phyloP scores from a whole-genome alignment of 768 basidiomycete species.

The Phlegmacium glaucopus region DNA sequence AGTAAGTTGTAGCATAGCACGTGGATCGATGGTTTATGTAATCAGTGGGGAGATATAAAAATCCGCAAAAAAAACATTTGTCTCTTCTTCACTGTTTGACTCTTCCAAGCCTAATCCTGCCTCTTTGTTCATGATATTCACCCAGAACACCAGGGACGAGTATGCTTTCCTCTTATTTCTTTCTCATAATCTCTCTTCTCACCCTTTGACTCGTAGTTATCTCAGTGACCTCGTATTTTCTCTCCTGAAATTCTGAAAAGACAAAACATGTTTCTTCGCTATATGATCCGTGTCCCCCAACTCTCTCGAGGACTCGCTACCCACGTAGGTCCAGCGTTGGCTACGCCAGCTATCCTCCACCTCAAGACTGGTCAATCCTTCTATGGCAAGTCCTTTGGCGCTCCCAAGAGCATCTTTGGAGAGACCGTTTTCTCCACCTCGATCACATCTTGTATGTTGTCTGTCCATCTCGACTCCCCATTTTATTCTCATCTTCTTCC shows the following conservation, averaged over 20 bases:
- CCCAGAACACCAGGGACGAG: slow-evolving; percentile 88
- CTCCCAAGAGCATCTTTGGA: slow-evolving; percentile 82
- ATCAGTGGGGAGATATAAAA: neutral
- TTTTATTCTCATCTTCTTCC: slow-evolving; percentile 9
- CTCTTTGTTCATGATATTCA: slow-evolving; percentile 69
- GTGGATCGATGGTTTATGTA: too few species aligned
- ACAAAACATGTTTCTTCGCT: slow-evolving; percentile 54
- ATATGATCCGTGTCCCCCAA: slow-evolving; percentile 45
- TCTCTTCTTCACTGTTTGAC: slow-evolving; percentile 8
- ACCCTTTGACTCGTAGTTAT: slow-evolving; percentile 49
- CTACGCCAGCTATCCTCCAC: slow-evolving; percentile 80
- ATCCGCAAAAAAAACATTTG: too few species aligned
- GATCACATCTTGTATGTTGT: slow-evolving; percentile 87
- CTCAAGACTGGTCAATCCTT: slow-evolving; percentile 95
- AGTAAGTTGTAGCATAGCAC: too few species aligned
- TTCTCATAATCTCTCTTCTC: slow-evolving; percentile 7
- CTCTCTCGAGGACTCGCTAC: slow-evolving; percentile 65
- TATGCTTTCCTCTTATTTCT: slow-evolving; percentile 29
- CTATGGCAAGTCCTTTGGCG: slow-evolving; percentile 85
- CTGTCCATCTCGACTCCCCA: neutral
- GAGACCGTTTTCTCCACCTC: slow-evolving; percentile 99
- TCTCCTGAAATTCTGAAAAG: slow-evolving; percentile 43
- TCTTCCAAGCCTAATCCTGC: slow-evolving; percentile 17
- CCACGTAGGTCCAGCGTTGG: slow-evolving; percentile 45
- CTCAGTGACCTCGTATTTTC: slow-evolving; percentile 91